Evolutionary conservation across 2,329 filamentous ascomycete genomes (phyloP).

Genomic region (Zymoseptoria crescenta): DNA sequence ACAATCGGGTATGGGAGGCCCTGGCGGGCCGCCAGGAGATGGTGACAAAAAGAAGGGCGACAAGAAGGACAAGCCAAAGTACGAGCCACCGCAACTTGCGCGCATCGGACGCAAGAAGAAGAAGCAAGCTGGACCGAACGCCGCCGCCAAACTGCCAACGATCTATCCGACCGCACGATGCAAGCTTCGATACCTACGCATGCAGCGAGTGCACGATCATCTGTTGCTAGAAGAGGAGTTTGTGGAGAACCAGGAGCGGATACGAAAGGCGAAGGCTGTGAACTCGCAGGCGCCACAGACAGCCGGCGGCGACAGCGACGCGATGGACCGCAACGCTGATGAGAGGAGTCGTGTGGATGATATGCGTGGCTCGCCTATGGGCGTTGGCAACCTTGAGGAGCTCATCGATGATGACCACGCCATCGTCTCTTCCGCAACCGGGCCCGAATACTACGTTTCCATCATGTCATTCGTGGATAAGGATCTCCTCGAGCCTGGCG

Average conservation of each 20-base stretch:
- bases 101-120: slow-evolving; percentile 98
- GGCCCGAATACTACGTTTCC: slow-evolving; percentile 97
- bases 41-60: slow-evolving; percentile 83
- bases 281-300: slow-evolving; percentile 54
- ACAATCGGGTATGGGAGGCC: slow-evolving; percentile 72
- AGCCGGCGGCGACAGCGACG: slow-evolving; percentile 60
- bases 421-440: slow-evolving; percentile 94
- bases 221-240: slow-evolving; percentile 96
- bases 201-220: slow-evolving; percentile 98
- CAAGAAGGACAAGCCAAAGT: slow-evolving; percentile 99
- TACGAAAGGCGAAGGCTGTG: slow-evolving; percentile 85
- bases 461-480: slow-evolving; percentile 99
- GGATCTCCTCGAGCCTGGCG: slow-evolving; percentile 90
- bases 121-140: slow-evolving; percentile 86
- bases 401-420: slow-evolving; percentile 99
- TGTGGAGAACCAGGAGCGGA: slow-evolving; percentile 94
- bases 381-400: slow-evolving; percentile 93
- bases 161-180: slow-evolving; percentile 94
- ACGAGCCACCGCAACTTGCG: slow-evolving; percentile 96
- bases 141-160: slow-evolving; percentile 86
- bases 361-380: slow-evolving; percentile 98
- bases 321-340: slow-evolving; percentile 82
- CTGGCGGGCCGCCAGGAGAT: slow-evolving; percentile 48
- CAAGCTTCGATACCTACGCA: slow-evolving; percentile 91
- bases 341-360: slow-evolving; percentile 93